Conservation (phyloP, 139 green algal genomes). For the Pleodorina starrii region DNA sequence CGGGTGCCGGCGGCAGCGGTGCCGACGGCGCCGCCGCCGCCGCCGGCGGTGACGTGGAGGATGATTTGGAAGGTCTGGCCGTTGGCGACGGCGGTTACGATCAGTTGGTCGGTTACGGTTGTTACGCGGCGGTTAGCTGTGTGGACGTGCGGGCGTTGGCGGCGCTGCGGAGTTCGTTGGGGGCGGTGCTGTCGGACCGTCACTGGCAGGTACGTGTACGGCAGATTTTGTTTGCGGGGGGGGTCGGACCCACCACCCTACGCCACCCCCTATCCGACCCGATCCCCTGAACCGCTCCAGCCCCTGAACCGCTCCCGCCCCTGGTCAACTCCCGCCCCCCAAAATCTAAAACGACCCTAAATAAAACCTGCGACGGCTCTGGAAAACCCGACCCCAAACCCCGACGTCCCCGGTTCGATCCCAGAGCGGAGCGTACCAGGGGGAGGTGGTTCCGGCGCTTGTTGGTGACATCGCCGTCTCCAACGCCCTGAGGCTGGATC, state of each 20-base stretch:
- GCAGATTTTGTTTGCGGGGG: not conserved
- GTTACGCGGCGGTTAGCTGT: conserved; percentile 60
- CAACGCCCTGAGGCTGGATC: conserved; percentile 50
- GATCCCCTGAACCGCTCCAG: too few species aligned
- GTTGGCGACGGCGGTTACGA: not conserved
- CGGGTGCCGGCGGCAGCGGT: not conserved
- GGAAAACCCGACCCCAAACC: too few species aligned
- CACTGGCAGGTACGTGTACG: conserved; percentile 52
- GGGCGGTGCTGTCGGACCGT: conserved; percentile 46
- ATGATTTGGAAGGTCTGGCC: not conserved
- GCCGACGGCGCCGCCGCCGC: not conserved
- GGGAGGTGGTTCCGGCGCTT: conserved; percentile 59
- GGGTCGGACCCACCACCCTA: too few species aligned
- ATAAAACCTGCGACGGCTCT: too few species aligned
- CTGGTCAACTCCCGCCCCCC: too few species aligned
- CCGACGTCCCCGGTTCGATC: too few species aligned
- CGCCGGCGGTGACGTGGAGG: not conserved
- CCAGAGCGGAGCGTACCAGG: conserved; percentile 51
- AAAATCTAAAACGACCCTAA: too few species aligned
- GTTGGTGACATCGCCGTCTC: conserved; percentile 44
- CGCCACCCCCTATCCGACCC: too few species aligned
- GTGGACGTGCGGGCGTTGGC: conserved; percentile 57
- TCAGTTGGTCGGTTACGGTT: conserved; percentile 54
- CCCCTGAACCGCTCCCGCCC: too few species aligned
- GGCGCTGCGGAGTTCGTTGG: conserved; percentile 48